Percentiles rank a stretch among this genome's conserved stretches.
These are phyloP conservation scores for Camellia granthamiana DNA, from an alignment of 148 eudicot genomes.

Conservation along the genomic window DNA sequence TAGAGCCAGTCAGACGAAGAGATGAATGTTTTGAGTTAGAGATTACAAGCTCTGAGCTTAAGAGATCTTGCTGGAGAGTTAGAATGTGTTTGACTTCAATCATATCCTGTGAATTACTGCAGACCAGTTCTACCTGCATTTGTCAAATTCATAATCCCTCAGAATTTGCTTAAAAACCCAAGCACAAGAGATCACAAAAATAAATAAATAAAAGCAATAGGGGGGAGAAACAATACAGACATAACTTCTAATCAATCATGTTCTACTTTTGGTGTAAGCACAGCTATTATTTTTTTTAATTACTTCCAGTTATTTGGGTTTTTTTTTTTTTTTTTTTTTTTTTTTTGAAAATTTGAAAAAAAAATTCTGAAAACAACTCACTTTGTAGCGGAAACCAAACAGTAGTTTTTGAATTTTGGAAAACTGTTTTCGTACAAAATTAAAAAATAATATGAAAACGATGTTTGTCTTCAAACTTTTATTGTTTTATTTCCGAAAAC, in stretches of 20 bases:
- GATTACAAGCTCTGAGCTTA: slow-evolving; percentile 50
- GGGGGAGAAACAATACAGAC: neutral
- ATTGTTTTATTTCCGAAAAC: too few relatives aligned
- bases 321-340: neutral
- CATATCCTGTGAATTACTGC: slow-evolving; percentile 36
- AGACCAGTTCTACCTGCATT: slow-evolving; percentile 68
- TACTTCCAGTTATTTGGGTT: too few relatives aligned
- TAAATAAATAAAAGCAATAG: neutral
- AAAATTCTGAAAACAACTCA: too few relatives aligned
- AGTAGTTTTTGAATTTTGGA: too few relatives aligned
- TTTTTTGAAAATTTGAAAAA: neutral
- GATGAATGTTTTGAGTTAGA: slow-evolving; percentile 39
- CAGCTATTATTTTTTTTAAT: neutral
- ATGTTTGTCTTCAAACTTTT: too few relatives aligned
- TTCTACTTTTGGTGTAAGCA: neutral
- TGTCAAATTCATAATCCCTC: neutral
- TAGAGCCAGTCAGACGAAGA: slow-evolving; percentile 45
- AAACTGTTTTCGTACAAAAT: too few relatives aligned
- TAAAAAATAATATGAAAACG: too few relatives aligned
- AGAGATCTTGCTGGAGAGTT: slow-evolving; percentile 44
- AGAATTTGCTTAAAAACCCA: neutral
- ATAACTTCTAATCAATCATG: neutral
- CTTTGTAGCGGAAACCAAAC: too few relatives aligned
- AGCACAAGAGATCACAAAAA: neutral
- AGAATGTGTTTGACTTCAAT: slow-evolving; percentile 55